Conservation (phyloP, 2,329 filamentous ascomycete genomes). For the Penicillium concentricum region DNA sequence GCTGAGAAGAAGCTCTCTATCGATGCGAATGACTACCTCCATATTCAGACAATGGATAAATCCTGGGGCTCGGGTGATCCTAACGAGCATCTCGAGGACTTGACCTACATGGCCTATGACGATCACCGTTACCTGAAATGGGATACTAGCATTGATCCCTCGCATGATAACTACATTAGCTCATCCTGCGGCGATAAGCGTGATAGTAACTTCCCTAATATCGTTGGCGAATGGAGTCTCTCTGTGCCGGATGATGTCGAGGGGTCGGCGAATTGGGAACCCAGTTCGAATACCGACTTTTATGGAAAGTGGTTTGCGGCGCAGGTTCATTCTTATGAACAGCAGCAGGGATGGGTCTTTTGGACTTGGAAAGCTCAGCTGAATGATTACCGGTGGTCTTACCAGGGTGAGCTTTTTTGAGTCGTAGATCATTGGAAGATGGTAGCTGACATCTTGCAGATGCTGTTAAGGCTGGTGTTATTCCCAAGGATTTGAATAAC, state of each 20-base stretch:
- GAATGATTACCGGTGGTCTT: constrained; percentile 35
- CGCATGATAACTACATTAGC: constrained; percentile 51
- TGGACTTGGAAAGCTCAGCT: constrained; percentile 60
- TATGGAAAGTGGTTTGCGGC: constrained; percentile 59
- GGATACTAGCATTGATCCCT: constrained; percentile 44
- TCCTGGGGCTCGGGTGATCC: constrained; percentile 59
- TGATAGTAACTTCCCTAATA: constrained; percentile 45
- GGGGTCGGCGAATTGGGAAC: constrained; percentile 46
- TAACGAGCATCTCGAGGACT: constrained; percentile 44
- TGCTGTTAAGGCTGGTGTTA: constrained; percentile 43
- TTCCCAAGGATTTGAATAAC: constrained; percentile 34
- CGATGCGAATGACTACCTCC: constrained; percentile 45
- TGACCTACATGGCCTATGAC: constrained; percentile 53
- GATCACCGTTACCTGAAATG: constrained; percentile 62
- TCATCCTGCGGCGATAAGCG: constrained; percentile 53
- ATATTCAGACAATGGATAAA: constrained; percentile 56
- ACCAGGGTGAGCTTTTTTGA: constrained; percentile 21
- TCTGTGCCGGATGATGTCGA: constrained; percentile 52
- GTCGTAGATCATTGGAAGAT: constrained; percentile 43
- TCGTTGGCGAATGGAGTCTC: constrained; percentile 62
- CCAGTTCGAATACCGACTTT: constrained; percentile 48
- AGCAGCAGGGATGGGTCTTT: constrained; percentile 55
- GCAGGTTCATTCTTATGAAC: constrained; percentile 57
- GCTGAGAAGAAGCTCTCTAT: constrained; percentile 50
- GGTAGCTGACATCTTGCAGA: constrained; percentile 46